These are phyloP conservation scores for Elaeagnus macrophylla DNA, from an alignment of 306 rosid genomes.

Conservation along the genomic window DNA sequence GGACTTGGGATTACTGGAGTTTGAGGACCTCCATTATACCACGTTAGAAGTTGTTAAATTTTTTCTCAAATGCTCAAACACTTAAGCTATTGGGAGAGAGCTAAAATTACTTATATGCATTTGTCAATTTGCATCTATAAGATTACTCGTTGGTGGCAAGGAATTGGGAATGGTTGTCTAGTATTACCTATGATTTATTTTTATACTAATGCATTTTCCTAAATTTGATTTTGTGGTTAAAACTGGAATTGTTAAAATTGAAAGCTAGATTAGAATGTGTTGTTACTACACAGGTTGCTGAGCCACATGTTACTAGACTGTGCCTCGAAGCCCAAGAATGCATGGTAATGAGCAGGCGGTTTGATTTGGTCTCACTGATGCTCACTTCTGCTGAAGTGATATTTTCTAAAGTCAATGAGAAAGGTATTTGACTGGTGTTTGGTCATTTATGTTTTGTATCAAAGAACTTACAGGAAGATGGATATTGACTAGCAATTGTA, in stretches of 20 bases:
- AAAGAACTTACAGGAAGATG: no score
- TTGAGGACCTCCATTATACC: no score
- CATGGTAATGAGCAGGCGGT: slow-evolving; percentile 58
- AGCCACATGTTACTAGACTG: slow-evolving; percentile 68
- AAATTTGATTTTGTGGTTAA: not conserved
- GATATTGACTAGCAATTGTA: not conserved
- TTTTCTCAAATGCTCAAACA: no score
- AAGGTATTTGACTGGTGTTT: slow-evolving; percentile 39
- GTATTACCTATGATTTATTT: no score
- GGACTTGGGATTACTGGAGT: no score
- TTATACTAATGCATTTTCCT: no score
- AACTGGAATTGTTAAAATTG: not conserved
- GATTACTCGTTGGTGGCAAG: no score
- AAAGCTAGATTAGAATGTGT: slow-evolving; percentile 4
- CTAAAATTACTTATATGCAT: no score
- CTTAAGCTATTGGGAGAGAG: no score
- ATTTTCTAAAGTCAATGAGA: slow-evolving; percentile 81
- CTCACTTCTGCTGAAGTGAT: slow-evolving; percentile 82
- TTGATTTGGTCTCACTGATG: slow-evolving; percentile 77
- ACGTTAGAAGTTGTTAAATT: no score
- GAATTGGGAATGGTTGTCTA: no score
- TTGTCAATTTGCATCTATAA: no score
- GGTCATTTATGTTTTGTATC: not conserved
- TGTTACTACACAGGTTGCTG: slow-evolving; percentile 53
- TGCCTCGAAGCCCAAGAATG: slow-evolving; percentile 69